These are phyloP conservation scores for Penicillium occitanis DNA, from an alignment of 2,329 filamentous ascomycete genomes.

Conservation along the genomic window DNA sequence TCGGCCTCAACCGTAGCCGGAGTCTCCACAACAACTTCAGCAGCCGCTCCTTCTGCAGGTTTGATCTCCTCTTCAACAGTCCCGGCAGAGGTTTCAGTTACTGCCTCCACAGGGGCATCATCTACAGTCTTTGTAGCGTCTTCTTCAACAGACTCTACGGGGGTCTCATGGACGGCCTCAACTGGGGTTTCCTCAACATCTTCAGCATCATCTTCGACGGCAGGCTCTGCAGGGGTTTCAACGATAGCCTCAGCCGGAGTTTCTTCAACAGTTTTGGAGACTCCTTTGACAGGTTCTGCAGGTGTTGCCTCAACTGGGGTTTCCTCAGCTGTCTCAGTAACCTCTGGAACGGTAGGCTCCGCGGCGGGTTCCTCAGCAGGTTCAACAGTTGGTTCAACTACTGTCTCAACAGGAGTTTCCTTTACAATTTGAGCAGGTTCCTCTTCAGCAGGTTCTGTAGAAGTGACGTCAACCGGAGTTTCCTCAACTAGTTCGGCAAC, in stretches of 20 bases:
- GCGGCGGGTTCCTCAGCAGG: background rate
- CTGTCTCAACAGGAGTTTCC: background rate
- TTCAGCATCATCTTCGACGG: background rate
- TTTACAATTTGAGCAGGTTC: background rate
- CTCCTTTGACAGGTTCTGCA: background rate
- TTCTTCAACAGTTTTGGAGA: background rate
- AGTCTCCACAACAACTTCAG: background rate
- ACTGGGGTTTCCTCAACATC: background rate
- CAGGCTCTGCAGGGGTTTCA: background rate
- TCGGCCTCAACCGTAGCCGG: background rate
- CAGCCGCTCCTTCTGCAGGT: conserved; percentile 3
- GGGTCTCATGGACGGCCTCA: background rate
- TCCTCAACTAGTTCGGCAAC: background rate
- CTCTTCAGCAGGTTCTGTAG: background rate
- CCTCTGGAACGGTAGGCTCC: no score
- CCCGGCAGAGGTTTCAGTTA: background rate
- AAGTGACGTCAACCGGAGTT: background rate
- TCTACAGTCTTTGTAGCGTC: background rate
- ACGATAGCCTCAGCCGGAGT: background rate
- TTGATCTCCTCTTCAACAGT: background rate
- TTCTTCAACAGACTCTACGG: background rate
- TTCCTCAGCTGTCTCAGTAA: no score
- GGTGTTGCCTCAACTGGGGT: background rate
- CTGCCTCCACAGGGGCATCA: background rate
- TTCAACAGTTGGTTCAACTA: background rate